Evolutionary conservation across 78 protist species (phyloP).

Genomic region (Protostelium mycophagum): DNA sequence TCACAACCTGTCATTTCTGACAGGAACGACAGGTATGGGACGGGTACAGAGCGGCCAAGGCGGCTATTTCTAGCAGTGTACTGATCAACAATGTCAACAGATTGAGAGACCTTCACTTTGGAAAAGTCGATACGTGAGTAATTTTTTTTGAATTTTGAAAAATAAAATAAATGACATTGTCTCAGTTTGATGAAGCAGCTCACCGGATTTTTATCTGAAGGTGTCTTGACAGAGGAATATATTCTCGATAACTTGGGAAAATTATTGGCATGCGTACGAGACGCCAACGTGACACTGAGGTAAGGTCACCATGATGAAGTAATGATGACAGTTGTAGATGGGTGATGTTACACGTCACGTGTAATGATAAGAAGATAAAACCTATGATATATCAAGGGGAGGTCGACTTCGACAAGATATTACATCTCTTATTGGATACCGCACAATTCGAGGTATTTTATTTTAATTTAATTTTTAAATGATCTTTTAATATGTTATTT

Average conservation of each 20-base stretch:
- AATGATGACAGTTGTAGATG: neutral
- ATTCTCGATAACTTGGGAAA: conserved; percentile 71
- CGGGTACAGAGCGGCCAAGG: conserved; percentile 86
- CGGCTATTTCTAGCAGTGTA: conserved; percentile 86
- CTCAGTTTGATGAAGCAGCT: conserved; percentile 7
- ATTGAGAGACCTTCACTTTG: neutral
- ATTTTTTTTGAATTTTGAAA: conserved; percentile 12
- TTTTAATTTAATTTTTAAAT: too few relatives aligned
- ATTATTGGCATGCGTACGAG: conserved; percentile 67
- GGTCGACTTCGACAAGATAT: conserved; percentile 67
- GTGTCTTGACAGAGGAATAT: conserved; percentile 79
- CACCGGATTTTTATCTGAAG: conserved; percentile 25
- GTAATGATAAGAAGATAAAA: conserved; percentile 31
- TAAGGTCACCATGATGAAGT: conserved; percentile 67
- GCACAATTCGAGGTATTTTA: conserved; percentile 11
- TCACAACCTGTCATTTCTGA: conserved; percentile 55
- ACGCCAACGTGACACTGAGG: conserved; percentile 89
- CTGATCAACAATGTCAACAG: conserved; percentile 11
- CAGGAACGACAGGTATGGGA: conserved; percentile 69
- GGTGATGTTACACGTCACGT: conserved; percentile 40
- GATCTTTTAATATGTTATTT: too few relatives aligned
- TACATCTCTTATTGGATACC: conserved; percentile 35
- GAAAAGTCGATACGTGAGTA: neutral
- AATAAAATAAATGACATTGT: too few relatives aligned
- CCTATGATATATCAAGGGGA: conserved; percentile 81